Evolutionary conservation across 1,139 yeast genomes (phyloP).

Genomic region (Kurtzmaniella natalensis): DNA sequence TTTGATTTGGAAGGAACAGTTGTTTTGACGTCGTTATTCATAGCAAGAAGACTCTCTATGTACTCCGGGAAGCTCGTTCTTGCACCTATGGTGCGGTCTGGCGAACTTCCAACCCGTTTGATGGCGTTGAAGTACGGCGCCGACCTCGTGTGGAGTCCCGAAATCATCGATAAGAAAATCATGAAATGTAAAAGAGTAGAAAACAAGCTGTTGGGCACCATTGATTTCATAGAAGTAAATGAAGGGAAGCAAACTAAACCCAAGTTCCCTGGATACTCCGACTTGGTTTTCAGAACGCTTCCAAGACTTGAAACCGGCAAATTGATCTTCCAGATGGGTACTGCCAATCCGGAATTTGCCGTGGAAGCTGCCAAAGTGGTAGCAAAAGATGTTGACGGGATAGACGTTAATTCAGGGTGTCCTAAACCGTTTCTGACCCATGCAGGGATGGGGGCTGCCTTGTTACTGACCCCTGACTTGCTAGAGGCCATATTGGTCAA

Average conservation of each 20-base stretch:
- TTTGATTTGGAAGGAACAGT: no score
- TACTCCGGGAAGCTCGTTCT: slow-evolving; percentile 72
- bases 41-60: background rate
- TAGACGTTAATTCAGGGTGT: slow-evolving; percentile 94
- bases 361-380: slow-evolving; percentile 81
- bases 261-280: slow-evolving; percentile 37
- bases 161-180: slow-evolving; percentile 81
- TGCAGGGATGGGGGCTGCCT: slow-evolving; percentile 97
- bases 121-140: slow-evolving; percentile 81
- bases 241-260: slow-evolving; percentile 23
- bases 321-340: slow-evolving; percentile 85
- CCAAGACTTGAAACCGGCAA: slow-evolving; percentile 58
- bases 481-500: slow-evolving; percentile 62
- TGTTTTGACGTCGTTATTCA: no score
- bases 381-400: slow-evolving; percentile 83
- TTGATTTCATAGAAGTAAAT: slow-evolving; percentile 47
- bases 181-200: slow-evolving; percentile 60
- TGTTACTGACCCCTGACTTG: slow-evolving; percentile 74
- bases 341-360: slow-evolving; percentile 78
- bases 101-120: slow-evolving; percentile 86
- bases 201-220: slow-evolving; percentile 52
- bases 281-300: slow-evolving; percentile 67
- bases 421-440: slow-evolving; percentile 88
- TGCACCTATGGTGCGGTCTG: slow-evolving; percentile 96
- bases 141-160: slow-evolving; percentile 95